These are phyloP conservation scores for Cadophora sp. DNA, from an alignment of 2,329 filamentous ascomycete genomes.

Conservation along the genomic window DNA sequence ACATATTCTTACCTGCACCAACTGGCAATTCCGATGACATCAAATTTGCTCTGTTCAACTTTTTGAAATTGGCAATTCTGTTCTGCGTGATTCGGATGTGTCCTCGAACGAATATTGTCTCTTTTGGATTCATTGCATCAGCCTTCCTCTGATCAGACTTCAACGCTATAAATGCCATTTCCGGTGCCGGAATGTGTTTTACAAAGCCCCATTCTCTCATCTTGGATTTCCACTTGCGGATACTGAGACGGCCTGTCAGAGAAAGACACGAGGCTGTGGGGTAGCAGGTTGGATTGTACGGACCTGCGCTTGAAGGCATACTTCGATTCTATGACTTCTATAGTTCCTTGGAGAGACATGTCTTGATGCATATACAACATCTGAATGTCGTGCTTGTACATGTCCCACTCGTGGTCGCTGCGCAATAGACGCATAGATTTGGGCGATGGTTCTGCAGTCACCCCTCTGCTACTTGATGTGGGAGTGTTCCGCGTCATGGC, in stretches of 20 bases:
- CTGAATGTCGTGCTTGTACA: constrained; percentile 2
- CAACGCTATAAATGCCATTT: background rate
- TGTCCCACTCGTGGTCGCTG: constrained; percentile 3
- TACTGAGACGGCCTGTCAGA: background rate
- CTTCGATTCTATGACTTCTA: background rate
- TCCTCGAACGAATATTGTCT: background rate
- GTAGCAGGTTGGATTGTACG: background rate
- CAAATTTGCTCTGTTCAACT: background rate
- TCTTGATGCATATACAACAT: constrained; percentile 1
- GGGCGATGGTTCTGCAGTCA: background rate
- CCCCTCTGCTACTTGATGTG: background rate
- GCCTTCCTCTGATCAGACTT: constrained; percentile 1
- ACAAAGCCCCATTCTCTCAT: constrained; percentile 11
- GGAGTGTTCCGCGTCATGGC: background rate
- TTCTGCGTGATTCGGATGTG: background rate
- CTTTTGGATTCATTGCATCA: background rate
- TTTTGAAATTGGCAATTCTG: constrained; percentile 4
- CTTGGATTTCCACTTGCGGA: constrained; percentile 8
- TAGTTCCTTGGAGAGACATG: background rate
- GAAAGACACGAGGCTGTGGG: background rate
- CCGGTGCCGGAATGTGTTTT: background rate
- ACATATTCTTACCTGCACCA: background rate
- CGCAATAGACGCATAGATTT: constrained; percentile 1
- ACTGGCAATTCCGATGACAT: background rate
- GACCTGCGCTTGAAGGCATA: constrained; percentile 1